Percentiles rank a stretch among this genome's conserved stretches.
Evolutionary conservation across 176 grass and related monocot genomes (phyloP).

Genomic region (Elymus sibiricus): DNA sequence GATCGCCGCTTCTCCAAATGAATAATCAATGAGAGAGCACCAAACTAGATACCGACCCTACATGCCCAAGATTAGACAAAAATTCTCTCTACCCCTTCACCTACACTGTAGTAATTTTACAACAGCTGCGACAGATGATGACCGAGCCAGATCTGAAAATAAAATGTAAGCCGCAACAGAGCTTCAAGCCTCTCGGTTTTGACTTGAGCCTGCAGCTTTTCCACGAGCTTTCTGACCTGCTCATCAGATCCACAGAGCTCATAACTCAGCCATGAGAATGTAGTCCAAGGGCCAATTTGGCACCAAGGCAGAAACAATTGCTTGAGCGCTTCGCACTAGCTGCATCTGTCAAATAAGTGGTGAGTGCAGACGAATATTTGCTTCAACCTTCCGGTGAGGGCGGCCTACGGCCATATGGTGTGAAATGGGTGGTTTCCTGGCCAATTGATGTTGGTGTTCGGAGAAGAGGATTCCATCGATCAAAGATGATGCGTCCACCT

Average conservation of each 20-base stretch:
- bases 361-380: constrained; percentile 6
- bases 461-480: constrained; percentile 70
- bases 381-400: constrained; percentile 52
- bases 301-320: constrained; percentile 18
- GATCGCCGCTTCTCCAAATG: constrained; percentile 47
- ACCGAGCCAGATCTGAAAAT: constrained; percentile 17
- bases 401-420: constrained; percentile 33
- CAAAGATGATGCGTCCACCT: constrained; percentile 95
- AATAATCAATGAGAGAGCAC: constrained; percentile 63
- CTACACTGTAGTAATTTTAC: constrained; percentile 49
- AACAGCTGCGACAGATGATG: constrained; percentile 36
- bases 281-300: constrained; percentile 31
- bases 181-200: neutral
- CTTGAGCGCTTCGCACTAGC: constrained; percentile 17
- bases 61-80: constrained; percentile 43
- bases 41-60: constrained; percentile 49
- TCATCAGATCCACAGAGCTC: constrained; percentile 32
- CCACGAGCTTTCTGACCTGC: constrained; percentile 2
- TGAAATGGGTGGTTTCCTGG: constrained; percentile 40
- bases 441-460: constrained; percentile 60
- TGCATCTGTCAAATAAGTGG: constrained; percentile 29
- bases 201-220: constrained; percentile 6
- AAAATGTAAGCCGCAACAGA: constrained; percentile 13
- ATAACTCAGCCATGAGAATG: constrained; percentile 17
- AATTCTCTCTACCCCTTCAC: constrained; percentile 49